Base-by-base conservation (phyloP, 805 yeast species). In the Candida rishiriensis region DNA sequence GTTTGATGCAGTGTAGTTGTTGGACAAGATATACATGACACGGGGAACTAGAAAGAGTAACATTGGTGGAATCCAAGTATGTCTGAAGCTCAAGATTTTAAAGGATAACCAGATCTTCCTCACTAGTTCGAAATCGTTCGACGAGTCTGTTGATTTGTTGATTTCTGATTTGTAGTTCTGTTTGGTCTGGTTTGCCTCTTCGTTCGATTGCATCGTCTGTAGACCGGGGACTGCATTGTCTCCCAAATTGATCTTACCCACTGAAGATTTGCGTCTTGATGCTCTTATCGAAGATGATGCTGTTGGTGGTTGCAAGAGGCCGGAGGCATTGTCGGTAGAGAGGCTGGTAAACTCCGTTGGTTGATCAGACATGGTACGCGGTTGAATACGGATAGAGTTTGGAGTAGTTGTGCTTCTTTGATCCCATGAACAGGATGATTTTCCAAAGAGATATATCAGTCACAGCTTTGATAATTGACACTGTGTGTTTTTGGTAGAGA, bases 171-270 rank as follows among this genome's bases (percentile, higher is more conserved):
- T 68, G 57, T 51, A 71, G 49, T 40, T 58, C 55, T 42, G 52
- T 47, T 43, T 76, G 58, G 32, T 70, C 70, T 41, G 63, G 64
- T 48, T 72, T 68, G 46, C 69, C 66, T 44, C 66, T 59, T 66
- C 66, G 11, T 76, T 65, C 17, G 76, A 67, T n/a, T 70, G 65
- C 78, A 83, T 79, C 1, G 95, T 83, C 11, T 87, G 71, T 36
- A 88, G 69, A 1, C 85, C 73, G 2, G 87, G 82, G 2, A 79
- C 83, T 8, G 79, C 61, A 12, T 73, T 79, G 58, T 88, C 95
- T 18, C 96, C 96, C 3, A 88, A 66, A 41, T 79, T 73, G 41
- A 88, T 78, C 31, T 76, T 73, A 3, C 96, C 95, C 13, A 88
- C 83, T 0, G 90, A 83, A 1, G 93, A 83, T 10, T 52, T 49